Evolutionary conservation across 768 basidiomycete species (phyloP), one percentile per base, ranked within the genome.

Genomic region (Clathrus columnatus): DNA sequence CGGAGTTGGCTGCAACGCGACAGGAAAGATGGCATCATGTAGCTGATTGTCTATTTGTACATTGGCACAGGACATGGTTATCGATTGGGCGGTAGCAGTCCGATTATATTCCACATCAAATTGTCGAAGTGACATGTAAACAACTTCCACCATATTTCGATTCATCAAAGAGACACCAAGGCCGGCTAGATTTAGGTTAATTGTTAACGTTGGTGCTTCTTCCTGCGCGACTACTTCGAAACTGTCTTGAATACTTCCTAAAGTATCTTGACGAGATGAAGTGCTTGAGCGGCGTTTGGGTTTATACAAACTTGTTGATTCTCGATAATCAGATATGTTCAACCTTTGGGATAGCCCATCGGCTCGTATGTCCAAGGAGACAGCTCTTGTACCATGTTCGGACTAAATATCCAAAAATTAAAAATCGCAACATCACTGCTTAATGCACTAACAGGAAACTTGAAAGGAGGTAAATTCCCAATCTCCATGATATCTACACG

Each of bases 31-130:
- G 17, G 92, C 94, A 56, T 98, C 96, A 57, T 98, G 95, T 11
- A 99, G 79, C 66, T 99, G 96, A 65, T 98, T 99, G 71, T 99
- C 96, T 57, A 98, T 79, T 67, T 98, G 94, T 10, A 99, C 75
- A 62, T 78, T 84, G n/a, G 87, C 90, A 64, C 86, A 87, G 7
- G 85, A 81, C 30, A 98, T 36, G 48, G 81, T 89, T 51, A 93
- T 74, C 1, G 88, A 80, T 63, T 94, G 91, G 5, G 90, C 85
- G 32, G 85, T 75, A 0, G 79, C 71, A 64, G 85, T 94, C 63
- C 87, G 80, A 42, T 77, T 80, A 69, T 94, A 98, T 61, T 92
- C 89, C 57, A 97, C 77, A 62, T 86, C 85, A 54, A 98, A 74
- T 14, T 78, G 73, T 45, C 87, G 83, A 61, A 90, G 70, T 1